Conservation (phyloP, 108 stramenopile species). For the Nitzschia inconspicua region DNA sequence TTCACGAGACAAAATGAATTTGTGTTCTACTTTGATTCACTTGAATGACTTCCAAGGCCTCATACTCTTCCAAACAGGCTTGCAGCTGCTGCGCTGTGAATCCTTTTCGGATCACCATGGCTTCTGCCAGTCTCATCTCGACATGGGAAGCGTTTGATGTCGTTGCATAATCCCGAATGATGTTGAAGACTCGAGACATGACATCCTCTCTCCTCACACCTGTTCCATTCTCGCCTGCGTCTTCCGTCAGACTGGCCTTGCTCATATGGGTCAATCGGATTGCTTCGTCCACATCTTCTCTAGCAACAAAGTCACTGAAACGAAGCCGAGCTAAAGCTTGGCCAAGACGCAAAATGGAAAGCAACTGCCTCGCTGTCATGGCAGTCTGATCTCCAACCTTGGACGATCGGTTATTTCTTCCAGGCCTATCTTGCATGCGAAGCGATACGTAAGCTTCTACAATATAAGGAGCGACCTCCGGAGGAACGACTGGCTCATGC, state of each 20-base stretch:
- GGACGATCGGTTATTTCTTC: conserved; percentile 7
- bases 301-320: conserved; percentile 89
- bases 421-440: conserved; percentile 75
- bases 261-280: conserved; percentile 93
- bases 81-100: conserved; percentile 84
- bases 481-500: conserved; percentile 91
- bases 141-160: conserved; percentile 38
- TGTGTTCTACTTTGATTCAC: conserved; percentile 67
- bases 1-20: conserved; percentile 44
- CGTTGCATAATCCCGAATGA: conserved; percentile 71
- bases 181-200: conserved; percentile 70
- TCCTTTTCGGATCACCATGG: conserved; percentile 87
- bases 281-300: conserved; percentile 97
- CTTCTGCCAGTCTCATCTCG: conserved; percentile 64
- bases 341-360: conserved; percentile 94
- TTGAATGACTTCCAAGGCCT: conserved; percentile 70
- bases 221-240: conserved; percentile 18
- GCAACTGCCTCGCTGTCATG: conserved; percentile 97
- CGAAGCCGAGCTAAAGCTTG: conserved; percentile 95
- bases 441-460: conserved; percentile 96
- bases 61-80: conserved; percentile 83
- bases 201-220: conserved; percentile 49
- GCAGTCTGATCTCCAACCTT: conserved; percentile 86
- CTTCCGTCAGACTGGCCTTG: conserved; percentile 65
- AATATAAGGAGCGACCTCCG: conserved; percentile 89